Conservation (phyloP, 352 stramenopile genomes). For the Pythium rhizo-oryzae region DNA sequence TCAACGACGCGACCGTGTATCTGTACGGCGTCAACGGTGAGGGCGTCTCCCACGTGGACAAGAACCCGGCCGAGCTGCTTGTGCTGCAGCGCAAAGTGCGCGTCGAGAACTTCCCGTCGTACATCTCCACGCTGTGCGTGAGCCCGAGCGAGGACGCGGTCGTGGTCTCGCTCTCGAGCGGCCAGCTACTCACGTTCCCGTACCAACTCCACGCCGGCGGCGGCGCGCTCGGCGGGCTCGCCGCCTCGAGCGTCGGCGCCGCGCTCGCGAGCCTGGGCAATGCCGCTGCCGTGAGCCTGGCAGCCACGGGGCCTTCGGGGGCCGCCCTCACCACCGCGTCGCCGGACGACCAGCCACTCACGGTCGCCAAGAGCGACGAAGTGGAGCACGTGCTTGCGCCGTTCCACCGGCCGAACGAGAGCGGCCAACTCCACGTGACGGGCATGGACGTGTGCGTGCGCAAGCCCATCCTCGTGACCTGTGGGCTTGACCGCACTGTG, state of each 20-base stretch:
- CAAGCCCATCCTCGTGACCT: conserved; percentile 92
- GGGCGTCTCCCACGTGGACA: conserved; percentile 33
- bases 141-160: conserved; percentile 79
- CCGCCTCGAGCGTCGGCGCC: conserved; percentile 25
- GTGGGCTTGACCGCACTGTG: conserved; percentile 86
- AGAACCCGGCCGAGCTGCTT: conserved; percentile 42
- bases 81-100: conserved; percentile 63
- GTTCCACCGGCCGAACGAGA: conserved; percentile 74
- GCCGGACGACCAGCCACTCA: conserved; percentile 3
- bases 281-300: conserved; percentile 18
- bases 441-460: conserved; percentile 93
- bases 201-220: conserved; percentile 53
- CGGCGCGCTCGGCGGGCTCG: background rate
- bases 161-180: conserved; percentile 64
- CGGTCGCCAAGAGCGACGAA: conserved; percentile 55
- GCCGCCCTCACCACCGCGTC: background rate
- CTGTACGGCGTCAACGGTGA: conserved; percentile 64
- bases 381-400: conserved; percentile 69
- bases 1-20: conserved; percentile 67
- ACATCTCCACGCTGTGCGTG: conserved; percentile 60
- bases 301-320: conserved; percentile 9
- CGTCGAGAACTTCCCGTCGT: conserved; percentile 48
- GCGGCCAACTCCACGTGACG: conserved; percentile 62
- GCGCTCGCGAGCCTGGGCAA: conserved; percentile 22
- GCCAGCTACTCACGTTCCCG: conserved; percentile 73